phyloP scores from a whole-genome alignment of 495 filamentous ascomycete species.

The Chaetomium tenue region DNA sequence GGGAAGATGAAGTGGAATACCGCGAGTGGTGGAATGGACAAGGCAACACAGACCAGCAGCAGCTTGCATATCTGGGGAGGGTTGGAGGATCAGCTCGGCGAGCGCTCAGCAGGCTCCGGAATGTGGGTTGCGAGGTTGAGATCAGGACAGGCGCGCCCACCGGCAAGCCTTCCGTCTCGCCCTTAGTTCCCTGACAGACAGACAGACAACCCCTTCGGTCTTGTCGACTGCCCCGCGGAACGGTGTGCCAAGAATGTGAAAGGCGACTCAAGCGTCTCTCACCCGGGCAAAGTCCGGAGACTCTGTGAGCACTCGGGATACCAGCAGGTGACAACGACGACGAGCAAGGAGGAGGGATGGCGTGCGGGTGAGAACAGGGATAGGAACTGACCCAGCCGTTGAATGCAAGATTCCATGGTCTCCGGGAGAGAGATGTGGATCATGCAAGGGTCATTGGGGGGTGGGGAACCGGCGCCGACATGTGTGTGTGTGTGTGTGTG shows the following conservation, averaged over 20 bases:
- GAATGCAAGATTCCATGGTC: conserved; percentile 41
- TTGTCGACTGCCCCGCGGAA: neutral
- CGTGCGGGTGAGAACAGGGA: conserved; percentile 27
- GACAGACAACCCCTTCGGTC: neutral
- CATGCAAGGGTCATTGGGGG: conserved; percentile 38
- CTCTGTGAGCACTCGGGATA: conserved; percentile 5
- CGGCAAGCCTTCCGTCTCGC: conserved; percentile 4
- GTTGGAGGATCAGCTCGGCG: conserved; percentile 26
- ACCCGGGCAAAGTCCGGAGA: neutral
- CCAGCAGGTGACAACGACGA: conserved; percentile 21
- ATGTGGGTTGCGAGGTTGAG: conserved; percentile 30
- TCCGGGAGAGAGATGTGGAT: conserved; percentile 29
- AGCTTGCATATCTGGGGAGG: conserved; percentile 34
- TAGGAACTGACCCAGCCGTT: conserved; percentile 32
- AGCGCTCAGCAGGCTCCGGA: conserved; percentile 27
- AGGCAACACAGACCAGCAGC: conserved; percentile 32
- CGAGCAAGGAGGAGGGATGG: conserved; percentile 19
- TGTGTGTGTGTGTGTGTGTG: conserved; percentile 30
- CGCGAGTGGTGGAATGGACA: conserved; percentile 18
- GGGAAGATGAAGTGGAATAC: conserved; percentile 19
- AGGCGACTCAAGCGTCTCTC: neutral
- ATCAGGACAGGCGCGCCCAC: conserved; percentile 20
- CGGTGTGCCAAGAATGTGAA: conserved; percentile 7
- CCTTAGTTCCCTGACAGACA: neutral
- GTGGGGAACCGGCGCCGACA: conserved; percentile 25